Conservation (phyloP, 2,329 filamentous ascomycete species). For the Pyrenochaeta sp. region DNA sequence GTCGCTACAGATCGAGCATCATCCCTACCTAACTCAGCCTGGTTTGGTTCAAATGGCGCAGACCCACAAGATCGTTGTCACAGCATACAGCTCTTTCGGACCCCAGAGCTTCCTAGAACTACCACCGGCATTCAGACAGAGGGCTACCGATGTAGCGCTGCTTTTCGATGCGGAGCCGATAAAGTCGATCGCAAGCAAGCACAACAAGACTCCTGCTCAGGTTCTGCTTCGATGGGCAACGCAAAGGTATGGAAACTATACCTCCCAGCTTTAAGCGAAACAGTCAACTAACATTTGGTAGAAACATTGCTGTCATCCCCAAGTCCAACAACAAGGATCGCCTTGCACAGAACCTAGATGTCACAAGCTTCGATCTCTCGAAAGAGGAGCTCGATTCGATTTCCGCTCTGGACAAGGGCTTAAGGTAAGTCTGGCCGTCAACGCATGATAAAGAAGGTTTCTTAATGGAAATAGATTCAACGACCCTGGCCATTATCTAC, state of each 20-base stretch:
- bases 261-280: constrained; percentile 54
- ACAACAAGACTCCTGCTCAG: constrained; percentile 77
- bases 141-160: constrained; percentile 65
- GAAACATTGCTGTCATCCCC: constrained; percentile 30
- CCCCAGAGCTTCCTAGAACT: constrained; percentile 76
- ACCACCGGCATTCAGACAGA: constrained; percentile 68
- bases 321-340: constrained; percentile 31
- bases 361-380: constrained; percentile 29
- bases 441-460: too few relatives aligned
- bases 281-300: background rate
- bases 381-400: constrained; percentile 33
- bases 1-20: constrained; percentile 28
- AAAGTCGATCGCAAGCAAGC: constrained; percentile 70
- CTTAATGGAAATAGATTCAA: too few relatives aligned
- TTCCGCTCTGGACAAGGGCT: constrained; percentile 42
- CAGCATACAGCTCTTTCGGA: constrained; percentile 29
- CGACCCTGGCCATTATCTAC: constrained; percentile 37
- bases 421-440: too few relatives aligned
- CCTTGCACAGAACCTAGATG: constrained; percentile 42
- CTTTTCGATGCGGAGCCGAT: constrained; percentile 75
- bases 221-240: constrained; percentile 86
- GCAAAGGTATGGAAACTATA: constrained; percentile 39
- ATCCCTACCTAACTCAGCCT: constrained; percentile 24
- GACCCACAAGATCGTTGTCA: constrained; percentile 23
- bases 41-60: constrained; percentile 24